These are phyloP conservation scores for Polyporus tsugae DNA, from an alignment of 1,284 basidiomycete genomes.

Conservation along the genomic window DNA sequence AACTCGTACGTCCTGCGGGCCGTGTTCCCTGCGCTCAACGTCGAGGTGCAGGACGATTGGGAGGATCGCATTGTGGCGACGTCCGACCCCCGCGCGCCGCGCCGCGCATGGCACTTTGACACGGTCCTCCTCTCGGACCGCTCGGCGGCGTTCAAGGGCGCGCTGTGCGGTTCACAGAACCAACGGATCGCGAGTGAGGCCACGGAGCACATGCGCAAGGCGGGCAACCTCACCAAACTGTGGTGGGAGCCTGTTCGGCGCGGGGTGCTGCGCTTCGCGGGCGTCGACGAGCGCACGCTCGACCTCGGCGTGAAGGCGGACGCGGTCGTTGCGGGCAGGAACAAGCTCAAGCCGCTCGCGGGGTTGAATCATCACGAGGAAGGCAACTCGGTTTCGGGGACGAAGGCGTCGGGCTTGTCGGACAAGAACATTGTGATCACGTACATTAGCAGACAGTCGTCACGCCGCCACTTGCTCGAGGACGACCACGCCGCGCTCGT, in stretches of 20 bases:
- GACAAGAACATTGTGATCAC: constrained; percentile 65
- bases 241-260: constrained; percentile 79
- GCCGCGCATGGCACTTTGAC: constrained; percentile 64
- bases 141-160: constrained; percentile 75
- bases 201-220: constrained; percentile 56
- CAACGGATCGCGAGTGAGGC: constrained; percentile 77
- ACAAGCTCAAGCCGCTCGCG: constrained; percentile 17
- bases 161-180: constrained; percentile 64
- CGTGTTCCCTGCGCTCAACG: constrained; percentile 75
- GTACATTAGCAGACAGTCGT: constrained; percentile 76
- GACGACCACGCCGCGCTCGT: constrained; percentile 71
- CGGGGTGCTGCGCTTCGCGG: constrained; percentile 70
- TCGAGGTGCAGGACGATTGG: constrained; percentile 78
- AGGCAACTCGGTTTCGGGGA: constrained; percentile 11
- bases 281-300: constrained; percentile 46
- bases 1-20: constrained; percentile 79
- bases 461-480: constrained; percentile 61
- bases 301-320: constrained; percentile 40
- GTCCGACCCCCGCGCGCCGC: constrained; percentile 46
- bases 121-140: constrained; percentile 74
- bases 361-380: constrained; percentile 5
- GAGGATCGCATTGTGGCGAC: constrained; percentile 63
- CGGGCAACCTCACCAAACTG: constrained; percentile 46
- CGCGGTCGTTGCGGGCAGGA: constrained; percentile 23
- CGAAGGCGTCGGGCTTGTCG: constrained; percentile 26